Base-by-base conservation (phyloP, 1,139 yeast species). In the Wickerhamomyces sp. region DNA sequence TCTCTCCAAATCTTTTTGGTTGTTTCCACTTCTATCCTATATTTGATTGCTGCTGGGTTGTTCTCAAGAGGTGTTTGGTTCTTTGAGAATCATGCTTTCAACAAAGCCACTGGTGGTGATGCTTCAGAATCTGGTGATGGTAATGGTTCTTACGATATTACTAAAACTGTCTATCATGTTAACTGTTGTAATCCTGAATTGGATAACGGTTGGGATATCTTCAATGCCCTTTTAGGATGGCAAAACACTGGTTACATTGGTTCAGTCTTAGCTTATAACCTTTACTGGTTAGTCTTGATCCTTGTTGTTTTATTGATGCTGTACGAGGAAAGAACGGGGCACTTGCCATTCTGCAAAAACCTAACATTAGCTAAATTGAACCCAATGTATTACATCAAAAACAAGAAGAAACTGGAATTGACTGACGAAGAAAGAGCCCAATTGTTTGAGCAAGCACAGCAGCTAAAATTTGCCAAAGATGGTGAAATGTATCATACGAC, bases 141-240 rank as follows among this genome's bases (percentile, higher is more conserved):
- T 56, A 91, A 95, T 41, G 97, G 97, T 61, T 82, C 96, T 38
- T 90, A 90, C 65, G 84, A 90, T 65, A 79, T 89, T 56, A 60
- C 72, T 47, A 75, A 77, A 59, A 69, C 88, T 9, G 96, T 90
- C 15, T 90, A 95, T 89, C 97, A 90, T 66, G 91, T 90, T 51
- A 89, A 90, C 73, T 90, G 96, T 69, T 90, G 96, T 71, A 89
- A 88, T 68, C 95, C 95, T 34, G 87, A 83, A 66, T 73, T 74
- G 42, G 95, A 89, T 63, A 83, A 87, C 51, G 94, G 94, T 69
- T 90, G 96, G 96, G 94, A 86, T 78, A 79, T 90, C 50, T 89
- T 90, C 76, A 89, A 88, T 61, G 85, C 95, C 11, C 66, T 87
- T 45, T 69, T 88, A 45, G 95, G 95, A 54, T 88, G 96, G 96